Evolutionary conservation across 2,329 filamentous ascomycete species (phyloP).

Genomic region (Trichoderma sp.): DNA sequence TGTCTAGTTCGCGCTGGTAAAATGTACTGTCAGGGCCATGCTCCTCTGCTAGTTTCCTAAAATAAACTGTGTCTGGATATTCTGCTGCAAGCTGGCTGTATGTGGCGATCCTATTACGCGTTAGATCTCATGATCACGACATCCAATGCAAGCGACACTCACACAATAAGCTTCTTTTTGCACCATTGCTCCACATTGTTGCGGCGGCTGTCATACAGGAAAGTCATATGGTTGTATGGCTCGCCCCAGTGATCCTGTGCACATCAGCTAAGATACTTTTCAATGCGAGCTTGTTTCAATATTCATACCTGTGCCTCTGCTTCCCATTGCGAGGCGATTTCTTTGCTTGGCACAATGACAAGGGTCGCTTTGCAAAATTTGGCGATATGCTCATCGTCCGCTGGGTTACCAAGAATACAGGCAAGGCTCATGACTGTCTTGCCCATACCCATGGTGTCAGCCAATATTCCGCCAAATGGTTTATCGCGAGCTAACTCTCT

Average conservation of each 20-base stretch:
- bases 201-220: not conserved
- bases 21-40: not conserved
- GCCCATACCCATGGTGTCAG: constrained; percentile 67
- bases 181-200: not conserved
- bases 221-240: not conserved
- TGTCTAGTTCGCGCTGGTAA: constrained; percentile 46
- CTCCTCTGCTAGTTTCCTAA: not conserved
- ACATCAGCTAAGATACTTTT: not conserved
- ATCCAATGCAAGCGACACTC: not conserved
- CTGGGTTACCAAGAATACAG: not conserved
- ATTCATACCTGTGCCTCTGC: not conserved
- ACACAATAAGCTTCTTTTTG: not conserved
- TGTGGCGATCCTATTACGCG: constrained; percentile 35
- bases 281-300: not conserved
- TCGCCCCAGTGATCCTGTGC: not conserved
- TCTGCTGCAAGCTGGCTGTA: constrained; percentile 29
- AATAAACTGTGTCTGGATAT: not conserved
- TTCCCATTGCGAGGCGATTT: constrained; percentile 38
- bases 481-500: constrained; percentile 46
- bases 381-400: constrained; percentile 40
- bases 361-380: constrained; percentile 45
- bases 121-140: not conserved
- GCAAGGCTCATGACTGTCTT: constrained; percentile 76
- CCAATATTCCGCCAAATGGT: constrained; percentile 46
- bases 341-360: constrained; percentile 38